Evolutionary conservation across 192 early-diverging fungal genomes (phyloP).

Genomic region (Podila horticola): DNA sequence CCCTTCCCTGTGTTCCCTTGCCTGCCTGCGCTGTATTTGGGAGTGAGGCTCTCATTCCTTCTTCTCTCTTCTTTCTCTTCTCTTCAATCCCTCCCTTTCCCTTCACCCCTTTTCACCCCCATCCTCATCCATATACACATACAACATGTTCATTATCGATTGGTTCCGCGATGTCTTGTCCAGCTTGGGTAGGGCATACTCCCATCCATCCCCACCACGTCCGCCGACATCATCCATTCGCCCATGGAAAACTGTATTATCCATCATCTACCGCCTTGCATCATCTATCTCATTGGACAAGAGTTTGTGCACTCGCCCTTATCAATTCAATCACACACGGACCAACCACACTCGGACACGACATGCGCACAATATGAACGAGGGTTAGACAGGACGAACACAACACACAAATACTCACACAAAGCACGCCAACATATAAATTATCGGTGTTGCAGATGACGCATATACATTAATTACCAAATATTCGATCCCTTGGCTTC

Average conservation of each 20-base stretch:
- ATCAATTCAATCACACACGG: neutral
- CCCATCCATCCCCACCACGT: neutral
- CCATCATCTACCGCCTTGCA: neutral
- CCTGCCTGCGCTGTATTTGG: no score
- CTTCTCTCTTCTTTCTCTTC: neutral
- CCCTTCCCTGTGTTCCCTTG: no score
- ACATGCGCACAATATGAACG: neutral
- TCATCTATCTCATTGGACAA: neutral
- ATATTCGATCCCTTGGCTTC: no score
- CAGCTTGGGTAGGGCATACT: conserved; percentile 78
- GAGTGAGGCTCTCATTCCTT: neutral
- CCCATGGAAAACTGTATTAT: neutral
- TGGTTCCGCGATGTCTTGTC: conserved; percentile 98
- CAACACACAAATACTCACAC: neutral
- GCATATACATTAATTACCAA: no score
- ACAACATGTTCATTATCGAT: conserved; percentile 93
- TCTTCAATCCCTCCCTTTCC: neutral
- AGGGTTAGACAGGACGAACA: neutral
- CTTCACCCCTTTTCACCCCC: neutral
- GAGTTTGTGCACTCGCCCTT: neutral
- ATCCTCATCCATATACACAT: neutral
- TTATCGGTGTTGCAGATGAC: no score
- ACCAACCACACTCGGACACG: conserved; percentile 9
- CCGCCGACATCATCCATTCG: neutral
- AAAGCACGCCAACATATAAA: no score